These are phyloP conservation scores for Sanghuangporus baumii DNA, from an alignment of 1,284 basidiomycete genomes.

Conservation along the genomic window DNA sequence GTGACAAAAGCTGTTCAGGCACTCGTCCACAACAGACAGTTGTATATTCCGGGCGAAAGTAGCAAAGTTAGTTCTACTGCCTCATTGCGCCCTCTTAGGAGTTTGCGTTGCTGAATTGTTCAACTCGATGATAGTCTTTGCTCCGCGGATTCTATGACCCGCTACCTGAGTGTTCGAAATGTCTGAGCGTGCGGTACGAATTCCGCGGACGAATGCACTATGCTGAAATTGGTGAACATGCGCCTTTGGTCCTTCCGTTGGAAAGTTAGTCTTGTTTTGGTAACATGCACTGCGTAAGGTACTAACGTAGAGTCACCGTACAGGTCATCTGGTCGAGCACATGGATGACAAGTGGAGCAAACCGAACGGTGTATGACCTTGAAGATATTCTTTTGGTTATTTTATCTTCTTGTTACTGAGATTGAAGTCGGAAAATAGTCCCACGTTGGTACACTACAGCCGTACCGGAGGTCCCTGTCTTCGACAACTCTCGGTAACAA, in stretches of 20 bases:
- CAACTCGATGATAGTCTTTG: conserved; percentile 21
- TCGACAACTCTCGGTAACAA: neutral
- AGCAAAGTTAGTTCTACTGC: conserved; percentile 33
- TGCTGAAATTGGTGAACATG: conserved; percentile 37
- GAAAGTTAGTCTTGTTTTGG: conserved; percentile 20
- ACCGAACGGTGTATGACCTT: no score
- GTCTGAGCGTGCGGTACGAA: conserved; percentile 39
- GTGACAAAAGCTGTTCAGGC: conserved; percentile 81
- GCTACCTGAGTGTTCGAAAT: conserved; percentile 35
- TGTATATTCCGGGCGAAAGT: conserved; percentile 45
- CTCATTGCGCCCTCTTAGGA: conserved; percentile 16
- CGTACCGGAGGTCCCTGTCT: neutral
- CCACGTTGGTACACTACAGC: neutral
- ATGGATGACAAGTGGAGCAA: no score
- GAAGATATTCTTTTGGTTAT: no score
- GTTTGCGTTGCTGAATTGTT: neutral
- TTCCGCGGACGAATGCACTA: conserved; percentile 44
- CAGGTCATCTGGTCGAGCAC: neutral
- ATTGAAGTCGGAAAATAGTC: neutral
- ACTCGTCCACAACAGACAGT: conserved; percentile 59
- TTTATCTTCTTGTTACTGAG: neutral
- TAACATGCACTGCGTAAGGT: neutral
- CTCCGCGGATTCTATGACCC: conserved; percentile 35
- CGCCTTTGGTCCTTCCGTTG: conserved; percentile 41
- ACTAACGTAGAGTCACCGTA: neutral